These are phyloP conservation scores for Podila clonocystis DNA, from an alignment of 192 early-diverging fungal species.

Conservation along the genomic window DNA sequence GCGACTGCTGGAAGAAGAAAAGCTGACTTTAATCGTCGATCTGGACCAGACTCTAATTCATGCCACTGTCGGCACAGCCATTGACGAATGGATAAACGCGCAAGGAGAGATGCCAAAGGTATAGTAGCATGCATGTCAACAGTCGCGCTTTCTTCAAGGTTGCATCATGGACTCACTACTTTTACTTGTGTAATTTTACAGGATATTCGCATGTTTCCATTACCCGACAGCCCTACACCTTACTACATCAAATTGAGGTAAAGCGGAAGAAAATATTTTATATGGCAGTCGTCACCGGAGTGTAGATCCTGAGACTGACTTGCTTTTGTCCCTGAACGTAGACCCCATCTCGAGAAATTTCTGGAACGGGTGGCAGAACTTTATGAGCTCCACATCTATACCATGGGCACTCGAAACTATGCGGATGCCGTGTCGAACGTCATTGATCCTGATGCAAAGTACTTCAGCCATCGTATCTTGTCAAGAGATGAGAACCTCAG, in stretches of 20 bases:
- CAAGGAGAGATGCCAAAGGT: conserved; percentile 41
- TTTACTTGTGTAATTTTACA: conserved; percentile 12
- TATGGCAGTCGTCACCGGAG: not conserved
- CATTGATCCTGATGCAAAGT: conserved; percentile 82
- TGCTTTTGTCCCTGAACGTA: conserved; percentile 11
- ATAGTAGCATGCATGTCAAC: not conserved
- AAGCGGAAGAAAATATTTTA: not conserved
- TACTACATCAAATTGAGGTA: conserved; percentile 92
- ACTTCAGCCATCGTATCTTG: conserved; percentile 91
- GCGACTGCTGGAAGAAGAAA: conserved; percentile 70
- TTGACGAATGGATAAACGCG: conserved; percentile 75
- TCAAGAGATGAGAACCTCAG: conserved; percentile 93
- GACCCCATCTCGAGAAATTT: conserved; percentile 86
- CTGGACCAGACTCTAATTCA: conserved; percentile 98
- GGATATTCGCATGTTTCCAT: conserved; percentile 80
- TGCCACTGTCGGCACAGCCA: conserved; percentile 81
- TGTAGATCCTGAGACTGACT: not conserved
- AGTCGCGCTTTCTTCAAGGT: not conserved
- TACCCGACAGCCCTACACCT: conserved; percentile 72
- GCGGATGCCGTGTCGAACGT: conserved; percentile 87
- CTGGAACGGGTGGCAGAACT: conserved; percentile 69
- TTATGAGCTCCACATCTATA: conserved; percentile 99
- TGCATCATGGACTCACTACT: not conserved
- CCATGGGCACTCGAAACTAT: conserved; percentile 96
- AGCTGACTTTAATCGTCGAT: conserved; percentile 93